phyloP scores from a whole-genome alignment of 805 yeast species.

The Kodamaea kaohsiungensis region DNA sequence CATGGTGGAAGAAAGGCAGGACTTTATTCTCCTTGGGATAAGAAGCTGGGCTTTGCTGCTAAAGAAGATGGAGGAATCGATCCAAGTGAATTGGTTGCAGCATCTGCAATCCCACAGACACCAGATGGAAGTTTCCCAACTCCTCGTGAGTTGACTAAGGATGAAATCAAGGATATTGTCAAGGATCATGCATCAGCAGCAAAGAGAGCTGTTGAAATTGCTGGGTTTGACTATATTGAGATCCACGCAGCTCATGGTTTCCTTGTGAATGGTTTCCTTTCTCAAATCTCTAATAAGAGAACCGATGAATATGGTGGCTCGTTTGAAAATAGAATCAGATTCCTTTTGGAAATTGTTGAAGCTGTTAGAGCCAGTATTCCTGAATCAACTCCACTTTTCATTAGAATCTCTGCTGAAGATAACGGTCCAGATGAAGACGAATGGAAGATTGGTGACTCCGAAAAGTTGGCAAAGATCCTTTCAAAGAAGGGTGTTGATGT shows the following conservation, averaged over 20 bases:
- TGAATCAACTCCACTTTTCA: slow-evolving; percentile 43
- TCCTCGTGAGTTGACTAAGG: slow-evolving; percentile 46
- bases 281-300: slow-evolving; percentile 42
- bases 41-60: slow-evolving; percentile 30
- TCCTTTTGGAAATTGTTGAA: slow-evolving; percentile 44
- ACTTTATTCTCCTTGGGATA: slow-evolving; percentile 30
- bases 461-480: slow-evolving; percentile 39
- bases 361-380: slow-evolving; percentile 41
- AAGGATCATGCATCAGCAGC: slow-evolving; percentile 47
- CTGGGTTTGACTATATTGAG: slow-evolving; percentile 45
- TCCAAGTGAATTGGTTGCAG: slow-evolving; percentile 41
- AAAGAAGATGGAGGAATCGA: slow-evolving; percentile 44
- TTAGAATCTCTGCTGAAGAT: slow-evolving; percentile 51
- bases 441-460: slow-evolving; percentile 49
- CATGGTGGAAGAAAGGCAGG: slow-evolving; percentile 55
- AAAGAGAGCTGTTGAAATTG: slow-evolving; percentile 38
- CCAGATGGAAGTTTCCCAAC: slow-evolving; percentile 24
- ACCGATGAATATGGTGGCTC: slow-evolving; percentile 38
- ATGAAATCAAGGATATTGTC: slow-evolving; percentile 42
- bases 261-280: slow-evolving; percentile 41
- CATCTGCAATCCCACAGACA: slow-evolving; percentile 40
- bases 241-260: slow-evolving; percentile 46
- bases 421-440: slow-evolving; percentile 31
- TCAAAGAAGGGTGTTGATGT: slow-evolving; percentile 50
- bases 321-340: slow-evolving; percentile 43